Evolutionary conservation across 352 stramenopile genomes (phyloP), one percentile per base, ranked within the genome.

Genomic region (Globisporangium nagaii): DNA sequence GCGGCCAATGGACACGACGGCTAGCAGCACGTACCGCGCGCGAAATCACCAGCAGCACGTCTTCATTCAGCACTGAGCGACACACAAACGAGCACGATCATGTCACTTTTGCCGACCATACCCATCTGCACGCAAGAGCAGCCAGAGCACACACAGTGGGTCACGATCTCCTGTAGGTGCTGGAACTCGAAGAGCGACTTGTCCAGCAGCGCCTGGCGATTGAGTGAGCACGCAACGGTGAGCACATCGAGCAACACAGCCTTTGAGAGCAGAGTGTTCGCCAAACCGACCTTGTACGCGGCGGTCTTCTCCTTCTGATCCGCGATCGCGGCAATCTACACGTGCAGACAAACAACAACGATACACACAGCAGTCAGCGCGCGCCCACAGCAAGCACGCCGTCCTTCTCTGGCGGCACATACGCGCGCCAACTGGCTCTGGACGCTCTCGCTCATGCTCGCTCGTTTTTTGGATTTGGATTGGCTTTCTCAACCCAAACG

Each of bases 251-350:
- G n/a, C n/a, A n/a, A n/a, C n/a, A n/a, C n/a, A n/a, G n/a, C n/a
- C n/a, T n/a, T n/a, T n/a, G n/a, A n/a, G n/a, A n/a, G n/a, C n/a
- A n/a, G n/a, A n/a, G n/a, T n/a, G n/a, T n/a, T n/a, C n/a, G n/a
- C n/a, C n/a, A n/a, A n/a, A 19, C 30, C 6, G 51, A 76, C 77
- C 77, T 93, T 93, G 73, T 93, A 93, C 2, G 63, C 66, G 12
- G 45, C 58, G 1, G 81, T 80, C 57, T 91, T 91, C 48, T 89
- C 77, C 61, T 91, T 91, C 46, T 90, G 79, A 51, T 93, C 79
- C 32, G 68, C 56, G 20, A 90, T 70, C 37, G 65, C 70, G 27
- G 71, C 69, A 45, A 91, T 88, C 84, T 93, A 57, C 15, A 53
- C 12, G 3, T 19, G 47, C 25, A 50, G 1, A 44, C 19, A 37